Conservation (phyloP, 1,139 yeast species). For the Saccharomyces uvarum region DNA sequence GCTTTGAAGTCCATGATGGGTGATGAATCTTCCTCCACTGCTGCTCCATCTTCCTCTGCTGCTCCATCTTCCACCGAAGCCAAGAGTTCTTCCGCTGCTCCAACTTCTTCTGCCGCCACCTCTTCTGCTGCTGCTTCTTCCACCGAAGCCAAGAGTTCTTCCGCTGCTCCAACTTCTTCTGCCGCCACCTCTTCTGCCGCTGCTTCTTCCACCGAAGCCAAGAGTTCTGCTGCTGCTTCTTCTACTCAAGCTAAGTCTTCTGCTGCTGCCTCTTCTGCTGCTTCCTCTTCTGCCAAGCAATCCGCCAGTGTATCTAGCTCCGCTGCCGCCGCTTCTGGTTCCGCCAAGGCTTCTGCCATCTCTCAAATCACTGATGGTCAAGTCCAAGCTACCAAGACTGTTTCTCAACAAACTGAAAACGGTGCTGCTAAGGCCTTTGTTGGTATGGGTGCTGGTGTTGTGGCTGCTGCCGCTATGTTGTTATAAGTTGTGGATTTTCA, state of each 20-base stretch:
- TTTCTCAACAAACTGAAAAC: constrained; percentile 4
- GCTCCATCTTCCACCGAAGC: constrained; percentile 16
- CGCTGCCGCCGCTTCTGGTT: background rate
- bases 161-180: constrained; percentile 22
- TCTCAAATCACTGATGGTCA: constrained; percentile 6
- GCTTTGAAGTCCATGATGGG: constrained; percentile 12
- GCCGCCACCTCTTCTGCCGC: constrained; percentile 14
- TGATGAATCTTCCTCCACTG: constrained; percentile 3
- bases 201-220: constrained; percentile 14
- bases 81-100: constrained; percentile 7
- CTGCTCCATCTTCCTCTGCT: constrained; percentile 9
- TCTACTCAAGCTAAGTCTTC: no score
- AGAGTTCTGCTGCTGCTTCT: constrained; percentile 12
- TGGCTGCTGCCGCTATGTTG: constrained; percentile 7
- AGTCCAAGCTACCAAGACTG: constrained; percentile 3
- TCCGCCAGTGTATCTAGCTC: constrained; percentile 8
- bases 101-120: constrained; percentile 12
- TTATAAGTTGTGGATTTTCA: constrained; percentile 1
- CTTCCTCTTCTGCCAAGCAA: constrained; percentile 12
- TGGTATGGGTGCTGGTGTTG: constrained; percentile 4
- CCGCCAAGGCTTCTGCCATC: constrained; percentile 15
- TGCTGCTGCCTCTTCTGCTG: constrained; percentile 14
- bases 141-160: constrained; percentile 6
- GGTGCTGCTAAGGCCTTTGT: constrained; percentile 5
- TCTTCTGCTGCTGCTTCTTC: constrained; percentile 10